Conservation (phyloP, 139 green algal species). For the Picochlorum sp. region DNA sequence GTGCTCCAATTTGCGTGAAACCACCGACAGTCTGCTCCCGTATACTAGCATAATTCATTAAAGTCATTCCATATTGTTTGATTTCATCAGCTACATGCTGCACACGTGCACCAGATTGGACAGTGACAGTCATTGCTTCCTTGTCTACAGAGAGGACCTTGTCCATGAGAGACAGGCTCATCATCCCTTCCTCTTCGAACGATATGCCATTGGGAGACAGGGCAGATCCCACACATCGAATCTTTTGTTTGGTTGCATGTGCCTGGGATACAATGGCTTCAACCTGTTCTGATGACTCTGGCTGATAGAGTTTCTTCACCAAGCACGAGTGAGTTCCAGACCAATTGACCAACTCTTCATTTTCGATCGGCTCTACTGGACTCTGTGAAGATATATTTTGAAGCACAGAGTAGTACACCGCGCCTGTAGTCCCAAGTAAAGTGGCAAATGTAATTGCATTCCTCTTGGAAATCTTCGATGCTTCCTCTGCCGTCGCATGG, state of each 20-base stretch:
- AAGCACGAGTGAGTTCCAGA: conserved; percentile 73
- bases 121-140: conserved; percentile 20
- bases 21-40: conserved; percentile 91
- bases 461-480: background rate
- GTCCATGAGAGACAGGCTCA: conserved; percentile 87
- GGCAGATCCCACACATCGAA: conserved; percentile 73
- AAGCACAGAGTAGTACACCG: conserved; percentile 14
- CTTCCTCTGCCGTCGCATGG: conserved; percentile 6
- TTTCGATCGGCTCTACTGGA: background rate
- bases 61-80: conserved; percentile 70
- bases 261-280: conserved; percentile 58
- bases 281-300: conserved; percentile 77
- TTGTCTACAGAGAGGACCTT: conserved; percentile 71
- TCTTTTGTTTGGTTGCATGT: conserved; percentile 35
- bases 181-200: conserved; percentile 75
- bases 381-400: background rate
- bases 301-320: conserved; percentile 47
- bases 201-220: conserved; percentile 88
- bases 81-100: conserved; percentile 58
- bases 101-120: conserved; percentile 39
- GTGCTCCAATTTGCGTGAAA: conserved; percentile 83
- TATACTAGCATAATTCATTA: conserved; percentile 95
- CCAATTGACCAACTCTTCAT: conserved; percentile 79
- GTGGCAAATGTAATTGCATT: background rate
- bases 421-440: conserved; percentile 3